These are phyloP conservation scores for Cyathus striatus DNA, from an alignment of 768 basidiomycete species.

Conservation along the genomic window DNA sequence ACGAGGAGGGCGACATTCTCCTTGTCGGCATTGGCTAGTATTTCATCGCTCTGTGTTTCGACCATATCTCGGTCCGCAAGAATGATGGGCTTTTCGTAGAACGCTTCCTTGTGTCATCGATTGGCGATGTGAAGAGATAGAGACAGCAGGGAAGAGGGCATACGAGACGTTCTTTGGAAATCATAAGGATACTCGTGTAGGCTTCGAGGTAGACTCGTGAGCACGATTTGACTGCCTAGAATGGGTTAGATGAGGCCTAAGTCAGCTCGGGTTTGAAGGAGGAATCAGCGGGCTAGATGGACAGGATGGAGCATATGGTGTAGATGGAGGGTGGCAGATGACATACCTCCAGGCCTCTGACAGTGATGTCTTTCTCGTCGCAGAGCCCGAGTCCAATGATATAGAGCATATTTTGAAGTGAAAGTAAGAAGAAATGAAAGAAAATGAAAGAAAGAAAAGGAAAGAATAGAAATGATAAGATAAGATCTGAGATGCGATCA, in stretches of 20 bases:
- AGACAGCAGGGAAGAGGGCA: slow-evolving; percentile 21
- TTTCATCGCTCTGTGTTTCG: slow-evolving; percentile 89
- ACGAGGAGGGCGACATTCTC: slow-evolving; percentile 87
- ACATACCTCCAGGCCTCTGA: slow-evolving; percentile 81
- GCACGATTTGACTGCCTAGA: slow-evolving; percentile 77
- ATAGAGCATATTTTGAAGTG: slow-evolving; percentile 71
- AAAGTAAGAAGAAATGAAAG: slow-evolving; percentile 7
- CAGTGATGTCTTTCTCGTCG: slow-evolving; percentile 93
- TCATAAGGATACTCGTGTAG: slow-evolving; percentile 95
- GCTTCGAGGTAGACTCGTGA: slow-evolving; percentile 93
- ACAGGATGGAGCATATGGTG: no score
- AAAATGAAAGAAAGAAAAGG: slow-evolving; percentile 1
- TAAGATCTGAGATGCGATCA: slow-evolving; percentile 22
- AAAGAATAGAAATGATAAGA: slow-evolving; percentile 17
- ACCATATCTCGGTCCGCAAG: slow-evolving; percentile 97
- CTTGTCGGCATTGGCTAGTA: slow-evolving; percentile 71
- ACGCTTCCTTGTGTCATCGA: slow-evolving; percentile 64
- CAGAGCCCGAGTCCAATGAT: slow-evolving; percentile 90
- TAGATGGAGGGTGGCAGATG: slow-evolving; percentile 1
- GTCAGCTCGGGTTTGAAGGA: slow-evolving; percentile 1
- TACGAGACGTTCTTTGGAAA: slow-evolving; percentile 83
- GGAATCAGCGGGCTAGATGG: slow-evolving; percentile 1
- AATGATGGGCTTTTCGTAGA: slow-evolving; percentile 83
- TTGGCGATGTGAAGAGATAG: slow-evolving; percentile 7
- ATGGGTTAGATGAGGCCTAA: no score